Evolutionary conservation across 495 filamentous ascomycete species (phyloP), one percentile per base, ranked within the genome.

Genomic region (Hyaloscypha variabilis): DNA sequence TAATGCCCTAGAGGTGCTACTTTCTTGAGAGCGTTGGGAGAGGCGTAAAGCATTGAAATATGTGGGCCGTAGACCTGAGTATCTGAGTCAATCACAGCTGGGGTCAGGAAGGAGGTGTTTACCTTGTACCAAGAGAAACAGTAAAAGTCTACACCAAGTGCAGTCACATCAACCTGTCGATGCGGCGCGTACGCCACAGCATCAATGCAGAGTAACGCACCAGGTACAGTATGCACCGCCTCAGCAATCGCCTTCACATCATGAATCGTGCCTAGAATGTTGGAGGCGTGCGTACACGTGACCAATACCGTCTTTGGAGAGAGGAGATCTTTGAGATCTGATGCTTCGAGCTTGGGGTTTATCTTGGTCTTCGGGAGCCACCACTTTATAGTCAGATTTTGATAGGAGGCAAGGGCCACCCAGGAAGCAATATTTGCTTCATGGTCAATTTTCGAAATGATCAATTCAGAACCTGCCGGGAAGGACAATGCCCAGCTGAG

Each of bases 51-150:
- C 66, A 87, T 79, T 1, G 89, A 79, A 21, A 91, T 77, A 66
- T 92, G 90, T 3, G 90, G 90, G 0, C 88, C 90, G 73, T 87
- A 92, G 25, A 90, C 87, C 78, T 78, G 17, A n/a, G n/a, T 6
- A 21, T 63, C 42, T 30, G 30, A 58, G 36, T 1, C 25, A 51
- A 23, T 13, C 1, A 25, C 24, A 42, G 51, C 28, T 24, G 65
- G 34, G 8, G 31, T n/a, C 29, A n/a, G 55, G 2, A 11, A 31
- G n/a, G 60, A 53, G 8, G 24, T 8, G 62, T 30, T 6, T 68
- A 82, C 79, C 74, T 92, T 91, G 75, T 91, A 91, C 85, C 90
- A 93, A 2, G 81, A 86, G 67, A 91, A 88, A n/a, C 84, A 79
- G 71, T 92, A 93, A 71, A 91, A 84, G 69, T 92, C 90, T 0